Evolutionary conservation across 768 basidiomycete genomes (phyloP).

Genomic region (Boletales sp.): DNA sequence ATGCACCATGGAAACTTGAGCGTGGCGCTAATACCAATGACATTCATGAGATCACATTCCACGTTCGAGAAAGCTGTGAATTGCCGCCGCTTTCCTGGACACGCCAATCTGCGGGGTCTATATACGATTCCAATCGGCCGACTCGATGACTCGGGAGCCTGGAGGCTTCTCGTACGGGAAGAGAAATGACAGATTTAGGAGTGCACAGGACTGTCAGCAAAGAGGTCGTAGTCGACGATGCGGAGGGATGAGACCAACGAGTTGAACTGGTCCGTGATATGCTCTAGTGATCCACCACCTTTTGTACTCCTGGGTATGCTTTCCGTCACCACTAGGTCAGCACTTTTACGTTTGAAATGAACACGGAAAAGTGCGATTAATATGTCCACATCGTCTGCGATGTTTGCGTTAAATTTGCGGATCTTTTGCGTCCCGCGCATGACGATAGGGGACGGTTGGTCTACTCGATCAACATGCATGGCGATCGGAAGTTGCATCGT

Average conservation of each 20-base stretch:
- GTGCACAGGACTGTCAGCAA: conserved; percentile 27
- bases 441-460: conserved; percentile 51
- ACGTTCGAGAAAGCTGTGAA: too few relatives aligned
- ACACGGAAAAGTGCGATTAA: conserved; percentile 81
- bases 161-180: neutral
- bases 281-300: conserved; percentile 35
- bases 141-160: too few relatives aligned
- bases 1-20: too few relatives aligned
- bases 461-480: conserved; percentile 40
- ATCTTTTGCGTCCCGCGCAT: conserved; percentile 71
- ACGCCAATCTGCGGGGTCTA: neutral
- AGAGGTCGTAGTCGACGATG: conserved; percentile 68
- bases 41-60: too few relatives aligned
- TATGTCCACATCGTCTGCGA: conserved; percentile 68
- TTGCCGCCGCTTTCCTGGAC: neutral
- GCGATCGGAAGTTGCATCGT: conserved; percentile 41
- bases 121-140: too few relatives aligned
- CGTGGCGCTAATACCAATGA: too few relatives aligned
- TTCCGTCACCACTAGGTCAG: conserved; percentile 82
- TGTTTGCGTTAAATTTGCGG: conserved; percentile 66
- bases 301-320: conserved; percentile 63
- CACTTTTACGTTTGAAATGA: conserved; percentile 45
- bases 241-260: conserved; percentile 53
- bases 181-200: conserved; percentile 1
- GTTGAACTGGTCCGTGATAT: conserved; percentile 43